Evolutionary conservation across 192 early-diverging fungal genomes (phyloP).

Genomic region (Dispira parvispora): DNA sequence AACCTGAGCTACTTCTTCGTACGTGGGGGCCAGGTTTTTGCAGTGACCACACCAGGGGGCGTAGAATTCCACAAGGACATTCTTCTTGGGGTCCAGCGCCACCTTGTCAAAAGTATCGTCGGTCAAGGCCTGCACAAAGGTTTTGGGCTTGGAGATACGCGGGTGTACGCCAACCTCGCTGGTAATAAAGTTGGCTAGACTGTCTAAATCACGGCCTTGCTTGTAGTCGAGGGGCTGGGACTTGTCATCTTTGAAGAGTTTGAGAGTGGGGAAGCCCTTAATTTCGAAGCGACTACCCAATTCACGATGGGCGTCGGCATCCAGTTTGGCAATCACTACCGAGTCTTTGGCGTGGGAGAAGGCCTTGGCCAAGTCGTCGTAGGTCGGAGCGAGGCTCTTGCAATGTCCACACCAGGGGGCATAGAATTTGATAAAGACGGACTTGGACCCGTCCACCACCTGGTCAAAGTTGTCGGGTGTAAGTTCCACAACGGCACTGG

Average conservation of each 20-base stretch:
- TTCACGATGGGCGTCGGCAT: conserved; percentile 73
- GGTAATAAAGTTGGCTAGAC: conserved; percentile 53
- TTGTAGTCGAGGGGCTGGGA: conserved; percentile 60
- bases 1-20: conserved; percentile 69
- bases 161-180: conserved; percentile 62
- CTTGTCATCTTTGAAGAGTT: conserved; percentile 78
- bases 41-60: conserved; percentile 89
- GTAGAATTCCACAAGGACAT: conserved; percentile 83
- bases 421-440: conserved; percentile 74
- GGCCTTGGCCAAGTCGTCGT: conserved; percentile 63
- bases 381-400: conserved; percentile 48
- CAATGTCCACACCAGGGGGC: conserved; percentile 85
- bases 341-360: conserved; percentile 52
- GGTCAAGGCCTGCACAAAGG: conserved; percentile 52
- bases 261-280: conserved; percentile 77
- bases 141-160: conserved; percentile 49
- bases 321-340: conserved; percentile 79
- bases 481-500: conserved; percentile 31
- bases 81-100: conserved; percentile 51
- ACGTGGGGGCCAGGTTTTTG: conserved; percentile 67
- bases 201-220: conserved; percentile 68
- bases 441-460: conserved; percentile 52
- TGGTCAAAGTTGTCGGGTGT: conserved; percentile 40
- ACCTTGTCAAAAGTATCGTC: conserved; percentile 58
- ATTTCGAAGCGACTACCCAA: conserved; percentile 63